phyloP scores from a whole-genome alignment of 2,329 filamentous ascomycete genomes.

The Teratosphaeria viscida region DNA sequence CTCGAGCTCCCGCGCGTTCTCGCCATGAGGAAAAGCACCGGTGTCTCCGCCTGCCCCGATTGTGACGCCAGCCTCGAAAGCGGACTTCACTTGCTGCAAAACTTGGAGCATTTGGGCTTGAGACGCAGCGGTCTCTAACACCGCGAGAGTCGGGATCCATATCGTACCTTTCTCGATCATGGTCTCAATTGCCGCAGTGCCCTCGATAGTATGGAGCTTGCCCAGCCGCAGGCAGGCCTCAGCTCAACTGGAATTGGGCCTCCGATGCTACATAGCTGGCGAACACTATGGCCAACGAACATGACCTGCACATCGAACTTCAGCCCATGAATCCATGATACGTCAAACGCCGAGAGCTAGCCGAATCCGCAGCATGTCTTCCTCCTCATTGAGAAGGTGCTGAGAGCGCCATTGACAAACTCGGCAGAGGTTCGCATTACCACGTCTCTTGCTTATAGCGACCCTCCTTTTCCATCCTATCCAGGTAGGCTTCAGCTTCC shows the following conservation, averaged over 20 bases:
- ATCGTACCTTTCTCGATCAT: conserved; percentile 39
- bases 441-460: conserved; percentile 62
- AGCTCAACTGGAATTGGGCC: background rate
- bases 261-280: background rate
- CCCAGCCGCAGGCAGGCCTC: no score
- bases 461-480: conserved; percentile 49
- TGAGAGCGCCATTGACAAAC: background rate
- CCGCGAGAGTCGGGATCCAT: conserved; percentile 44
- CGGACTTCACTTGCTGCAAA: conserved; percentile 34
- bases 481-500: conserved; percentile 46
- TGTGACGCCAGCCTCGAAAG: conserved; percentile 38
- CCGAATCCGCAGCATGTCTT: background rate
- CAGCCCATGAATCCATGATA: background rate
- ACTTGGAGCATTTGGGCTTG: background rate
- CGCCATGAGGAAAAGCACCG: conserved; percentile 43
- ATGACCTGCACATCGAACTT: background rate
- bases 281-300: background rate
- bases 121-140: conserved; percentile 30
- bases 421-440: conserved; percentile 28
- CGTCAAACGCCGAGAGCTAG: background rate
- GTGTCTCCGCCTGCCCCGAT: conserved; percentile 46
- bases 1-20: conserved; percentile 45
- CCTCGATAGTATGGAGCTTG: conserved; percentile 4
- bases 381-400: background rate
- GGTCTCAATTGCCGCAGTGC: conserved; percentile 32